Base-by-base conservation (phyloP, 2,329 filamentous ascomycete genomes). In the Paracorniculantispora psalliotae region DNA sequence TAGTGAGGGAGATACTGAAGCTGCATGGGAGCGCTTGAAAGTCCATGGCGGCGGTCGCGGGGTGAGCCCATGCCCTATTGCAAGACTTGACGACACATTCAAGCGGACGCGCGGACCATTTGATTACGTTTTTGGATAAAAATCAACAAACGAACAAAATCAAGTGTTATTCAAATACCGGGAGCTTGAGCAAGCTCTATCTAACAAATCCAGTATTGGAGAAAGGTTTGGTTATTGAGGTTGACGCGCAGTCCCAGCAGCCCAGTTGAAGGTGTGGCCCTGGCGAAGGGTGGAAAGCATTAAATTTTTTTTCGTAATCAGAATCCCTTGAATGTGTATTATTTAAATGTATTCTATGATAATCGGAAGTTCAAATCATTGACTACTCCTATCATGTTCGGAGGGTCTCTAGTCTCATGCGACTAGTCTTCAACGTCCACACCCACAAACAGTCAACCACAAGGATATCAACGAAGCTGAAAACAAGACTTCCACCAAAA, bases 401-500 rank as follows among this genome's bases (percentile, higher is more conserved):
- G 17, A 76, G 75, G 1, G 55, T 26, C 54, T 77, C 76, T 10
- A 81, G 61, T 48, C 66, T 68, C 62, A 76, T 73, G 62, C 67
- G 77, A 0, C 81, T 80, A 19, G 66, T 75, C 51, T 71, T 62
- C 63, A 87, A 62, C 15, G 68, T 73, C 77, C 79, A 80, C 0
- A 70, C 75, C 84, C 83, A 87, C 0, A 81, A 19, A 0, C 58
- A 67, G 64, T 81, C 76, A 0, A 85, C 75, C 3, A 81, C 47
- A 0, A 81, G 2, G n/a, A 87, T 72, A 48, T 79, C 78, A 3
- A 83, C 72, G 63, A 90, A 88, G 43, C 81, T 86, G 62, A 89
- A 89, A 0, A 90, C 84, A 47, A 90, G 71, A 62, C 83, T 86
- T 0, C 87, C 87, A 0, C 86, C 86, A 72, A 90, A 90, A 0